Conservation (phyloP, 2,329 filamentous ascomycete genomes). For the Diaporthe nobilis region DNA sequence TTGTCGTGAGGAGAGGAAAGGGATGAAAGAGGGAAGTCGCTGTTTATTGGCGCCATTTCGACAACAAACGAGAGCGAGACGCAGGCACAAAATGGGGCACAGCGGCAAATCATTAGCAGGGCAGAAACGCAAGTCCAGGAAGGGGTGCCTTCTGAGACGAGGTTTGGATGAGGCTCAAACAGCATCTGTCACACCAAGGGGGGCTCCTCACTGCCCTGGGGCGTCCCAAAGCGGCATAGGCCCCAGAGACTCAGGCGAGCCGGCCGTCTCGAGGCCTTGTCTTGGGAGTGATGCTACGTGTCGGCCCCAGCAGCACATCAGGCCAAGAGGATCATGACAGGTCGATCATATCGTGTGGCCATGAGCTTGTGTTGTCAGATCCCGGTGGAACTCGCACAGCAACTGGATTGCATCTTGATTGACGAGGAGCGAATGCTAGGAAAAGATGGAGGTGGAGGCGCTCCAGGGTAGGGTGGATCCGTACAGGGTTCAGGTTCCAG, state of each 20-base stretch:
- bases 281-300: background rate
- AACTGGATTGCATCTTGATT: background rate
- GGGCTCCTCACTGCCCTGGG: background rate
- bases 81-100: background rate
- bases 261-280: conserved; percentile 17
- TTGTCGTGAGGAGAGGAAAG: background rate
- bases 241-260: background rate
- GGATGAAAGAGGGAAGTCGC: background rate
- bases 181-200: conserved; percentile 28
- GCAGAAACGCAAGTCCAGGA: background rate
- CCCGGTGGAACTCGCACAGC: background rate
- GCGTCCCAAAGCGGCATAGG: conserved; percentile 13
- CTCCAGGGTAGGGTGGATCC: background rate
- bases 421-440: background rate
- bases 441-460: background rate
- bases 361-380: background rate
- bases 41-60: conserved; percentile 26
- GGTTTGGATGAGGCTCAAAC: conserved; percentile 42
- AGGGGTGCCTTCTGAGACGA: conserved; percentile 33
- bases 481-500: background rate
- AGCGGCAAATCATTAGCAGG: background rate
- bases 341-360: conserved; percentile 15
- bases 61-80: conserved; percentile 21
- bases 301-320: conserved; percentile 14
- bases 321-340: conserved; percentile 21